Percentiles rank a stretch among this genome's conserved stretches.
phyloP scores from a whole-genome alignment of 2,329 filamentous ascomycete genomes.

The Coleophoma eucalyptorum region DNA sequence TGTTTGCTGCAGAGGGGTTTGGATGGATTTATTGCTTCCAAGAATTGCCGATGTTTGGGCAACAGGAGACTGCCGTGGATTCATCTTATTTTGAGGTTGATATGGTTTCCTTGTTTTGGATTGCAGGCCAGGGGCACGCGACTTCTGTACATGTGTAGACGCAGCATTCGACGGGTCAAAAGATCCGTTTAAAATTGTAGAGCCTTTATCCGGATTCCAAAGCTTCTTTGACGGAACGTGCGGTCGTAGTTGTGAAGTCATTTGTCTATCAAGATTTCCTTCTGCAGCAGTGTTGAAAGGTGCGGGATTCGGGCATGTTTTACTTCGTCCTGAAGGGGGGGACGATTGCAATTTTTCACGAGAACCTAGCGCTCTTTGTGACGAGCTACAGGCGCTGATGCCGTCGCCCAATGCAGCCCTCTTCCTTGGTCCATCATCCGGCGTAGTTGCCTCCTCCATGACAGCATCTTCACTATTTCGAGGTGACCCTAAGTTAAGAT shows the following conservation, averaged over 20 bases:
- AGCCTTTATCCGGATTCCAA: slow-evolving; percentile 20
- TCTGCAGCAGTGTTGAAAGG: slow-evolving; percentile 9
- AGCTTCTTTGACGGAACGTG: slow-evolving; percentile 15
- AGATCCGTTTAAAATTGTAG: slow-evolving; percentile 11
- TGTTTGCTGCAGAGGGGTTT: background rate
- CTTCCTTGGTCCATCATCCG: slow-evolving; percentile 17
- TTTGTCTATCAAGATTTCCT: slow-evolving; percentile 4
- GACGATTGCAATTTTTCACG: slow-evolving; percentile 17
- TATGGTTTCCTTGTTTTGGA: slow-evolving; percentile 8
- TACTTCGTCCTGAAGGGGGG: slow-evolving; percentile 14
- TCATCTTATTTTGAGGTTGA: background rate
- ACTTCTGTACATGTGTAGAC: slow-evolving; percentile 14
- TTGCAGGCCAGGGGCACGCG: slow-evolving; percentile 13
- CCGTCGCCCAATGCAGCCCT: slow-evolving; percentile 21
- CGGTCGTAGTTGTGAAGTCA: slow-evolving; percentile 7
- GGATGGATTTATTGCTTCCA: background rate
- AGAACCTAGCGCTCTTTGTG: slow-evolving; percentile 1
- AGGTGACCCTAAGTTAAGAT: slow-evolving; percentile 15
- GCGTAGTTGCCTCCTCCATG: slow-evolving; percentile 11
- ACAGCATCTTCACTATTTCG: slow-evolving; percentile 10
- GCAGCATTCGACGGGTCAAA: slow-evolving; percentile 24
- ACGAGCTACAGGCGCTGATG: slow-evolving; percentile 20
- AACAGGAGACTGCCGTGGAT: background rate
- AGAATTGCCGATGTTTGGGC: background rate
- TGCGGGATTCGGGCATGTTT: slow-evolving; percentile 15